Evolutionary conservation across 176 grass and related monocot genomes (phyloP).

Genomic region (Zoysia pacifica): DNA sequence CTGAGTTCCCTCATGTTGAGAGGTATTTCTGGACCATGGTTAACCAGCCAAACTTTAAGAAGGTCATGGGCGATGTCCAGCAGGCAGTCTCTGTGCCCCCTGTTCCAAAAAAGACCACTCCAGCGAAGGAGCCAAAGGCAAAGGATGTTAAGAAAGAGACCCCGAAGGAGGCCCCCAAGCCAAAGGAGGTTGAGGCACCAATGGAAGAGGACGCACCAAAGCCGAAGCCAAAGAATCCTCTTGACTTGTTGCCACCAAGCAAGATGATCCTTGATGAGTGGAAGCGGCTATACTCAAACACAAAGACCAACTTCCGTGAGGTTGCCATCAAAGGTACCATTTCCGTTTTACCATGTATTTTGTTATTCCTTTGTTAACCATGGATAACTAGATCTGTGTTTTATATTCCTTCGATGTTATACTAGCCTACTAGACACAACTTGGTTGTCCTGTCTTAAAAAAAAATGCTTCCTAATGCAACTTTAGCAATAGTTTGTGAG

Average conservation of each 20-base stretch:
- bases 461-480: too few species aligned
- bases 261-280: conserved; percentile 97
- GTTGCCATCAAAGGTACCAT: conserved; percentile 87
- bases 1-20: conserved; percentile 78
- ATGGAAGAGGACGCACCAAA: conserved; percentile 93
- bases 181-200: conserved; percentile 49
- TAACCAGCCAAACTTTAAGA: conserved; percentile 77
- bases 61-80: conserved; percentile 65
- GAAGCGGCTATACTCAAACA: conserved; percentile 98
- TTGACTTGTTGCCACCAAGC: conserved; percentile 88
- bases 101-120: conserved; percentile 50
- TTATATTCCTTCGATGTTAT: too few species aligned
- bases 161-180: conserved; percentile 63
- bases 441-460: too few species aligned
- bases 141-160: conserved; percentile 74
- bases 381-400: too few species aligned
- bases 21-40: conserved; percentile 92
- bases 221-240: conserved; percentile 83
- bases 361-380: not conserved
- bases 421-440: too few species aligned
- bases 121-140: conserved; percentile 59
- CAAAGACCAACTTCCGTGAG: conserved; percentile 94
- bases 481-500: too few species aligned
- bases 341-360: not conserved
- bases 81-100: conserved; percentile 63